These are phyloP conservation scores for Suhomyces faveliae DNA, from an alignment of 805 yeast species.

Conservation along the genomic window DNA sequence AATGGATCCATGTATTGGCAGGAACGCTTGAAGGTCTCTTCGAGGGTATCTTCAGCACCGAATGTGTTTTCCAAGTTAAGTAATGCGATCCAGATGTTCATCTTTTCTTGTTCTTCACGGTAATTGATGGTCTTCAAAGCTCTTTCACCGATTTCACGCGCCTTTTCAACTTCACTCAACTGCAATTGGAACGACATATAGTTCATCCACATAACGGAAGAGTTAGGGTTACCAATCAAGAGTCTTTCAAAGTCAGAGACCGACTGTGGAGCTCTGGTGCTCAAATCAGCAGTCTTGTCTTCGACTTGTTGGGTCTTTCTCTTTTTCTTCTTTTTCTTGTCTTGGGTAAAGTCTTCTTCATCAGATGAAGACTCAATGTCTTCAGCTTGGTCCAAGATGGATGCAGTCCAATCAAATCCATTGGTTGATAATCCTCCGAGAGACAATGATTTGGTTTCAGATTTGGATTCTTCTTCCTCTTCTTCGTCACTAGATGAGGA, in stretches of 20 bases:
- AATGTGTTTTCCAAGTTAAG: constrained; percentile 91
- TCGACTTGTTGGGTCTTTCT: constrained; percentile 53
- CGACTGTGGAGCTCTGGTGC: constrained; percentile 87
- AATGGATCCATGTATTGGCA: constrained; percentile 90
- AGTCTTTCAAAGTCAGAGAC: constrained; percentile 89
- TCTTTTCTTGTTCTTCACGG: constrained; percentile 89
- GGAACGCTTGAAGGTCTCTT: constrained; percentile 77
- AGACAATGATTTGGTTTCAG: constrained; percentile 17
- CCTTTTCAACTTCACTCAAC: constrained; percentile 89
- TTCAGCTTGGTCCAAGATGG: constrained; percentile 77
- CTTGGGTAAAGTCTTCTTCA: constrained; percentile 59
- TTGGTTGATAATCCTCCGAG: constrained; percentile 69
- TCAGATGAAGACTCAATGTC: constrained; percentile 52
- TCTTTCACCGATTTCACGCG: constrained; percentile 88
- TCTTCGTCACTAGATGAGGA: constrained; percentile 29
- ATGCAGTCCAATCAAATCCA: constrained; percentile 96
- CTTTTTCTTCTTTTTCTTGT: constrained; percentile 43
- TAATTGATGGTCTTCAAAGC: constrained; percentile 87
- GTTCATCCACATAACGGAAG: constrained; percentile 94
- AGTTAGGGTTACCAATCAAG: constrained; percentile 87
- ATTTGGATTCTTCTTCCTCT: constrained; percentile 15
- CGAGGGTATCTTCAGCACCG: constrained; percentile 81
- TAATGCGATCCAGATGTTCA: constrained; percentile 94
- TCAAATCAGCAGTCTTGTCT: constrained; percentile 83
- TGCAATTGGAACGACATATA: constrained; percentile 98